phyloP scores from a whole-genome alignment of 805 yeast genomes.

The Candida michaelii region DNA sequence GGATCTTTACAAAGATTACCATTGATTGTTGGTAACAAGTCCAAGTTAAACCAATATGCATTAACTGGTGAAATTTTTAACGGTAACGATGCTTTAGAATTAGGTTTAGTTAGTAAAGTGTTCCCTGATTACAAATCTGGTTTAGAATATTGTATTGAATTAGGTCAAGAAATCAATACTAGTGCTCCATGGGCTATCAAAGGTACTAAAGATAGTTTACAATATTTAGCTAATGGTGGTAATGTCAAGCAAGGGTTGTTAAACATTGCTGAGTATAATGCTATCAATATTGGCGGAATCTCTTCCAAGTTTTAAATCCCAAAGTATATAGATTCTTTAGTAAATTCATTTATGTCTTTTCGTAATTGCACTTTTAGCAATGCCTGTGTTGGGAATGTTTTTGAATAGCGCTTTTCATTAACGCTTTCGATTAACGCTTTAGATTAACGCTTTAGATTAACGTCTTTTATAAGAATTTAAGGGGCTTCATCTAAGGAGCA shows the following conservation, averaged over 20 bases:
- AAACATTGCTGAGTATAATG: slow-evolving; percentile 54
- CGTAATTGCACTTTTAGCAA: no score
- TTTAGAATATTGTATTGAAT: slow-evolving; percentile 44
- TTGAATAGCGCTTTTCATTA: no score
- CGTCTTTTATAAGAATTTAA: no score
- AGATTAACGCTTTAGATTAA: no score
- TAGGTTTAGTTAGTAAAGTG: slow-evolving; percentile 56
- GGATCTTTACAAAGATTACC: slow-evolving; percentile 74
- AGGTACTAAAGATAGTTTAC: slow-evolving; percentile 61
- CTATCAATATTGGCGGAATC: slow-evolving; percentile 10
- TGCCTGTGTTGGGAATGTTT: no score
- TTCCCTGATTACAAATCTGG: slow-evolving; percentile 50
- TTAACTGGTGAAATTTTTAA: slow-evolving; percentile 60
- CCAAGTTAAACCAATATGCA: slow-evolving; percentile 59
- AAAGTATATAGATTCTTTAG: no score
- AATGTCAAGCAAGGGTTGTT: slow-evolving; percentile 47
- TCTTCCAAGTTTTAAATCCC: slow-evolving; percentile 5
- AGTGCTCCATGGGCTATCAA: slow-evolving; percentile 59
- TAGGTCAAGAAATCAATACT: slow-evolving; percentile 48
- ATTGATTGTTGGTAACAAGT: slow-evolving; percentile 48
- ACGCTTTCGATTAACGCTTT: no score
- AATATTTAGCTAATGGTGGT: slow-evolving; percentile 37
- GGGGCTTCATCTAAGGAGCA: no score
- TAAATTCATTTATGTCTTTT: no score
- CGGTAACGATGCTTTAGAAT: slow-evolving; percentile 51